These are phyloP conservation scores for Dictyostelium brefeldianum DNA, from an alignment of 78 protist species.

Conservation along the genomic window DNA sequence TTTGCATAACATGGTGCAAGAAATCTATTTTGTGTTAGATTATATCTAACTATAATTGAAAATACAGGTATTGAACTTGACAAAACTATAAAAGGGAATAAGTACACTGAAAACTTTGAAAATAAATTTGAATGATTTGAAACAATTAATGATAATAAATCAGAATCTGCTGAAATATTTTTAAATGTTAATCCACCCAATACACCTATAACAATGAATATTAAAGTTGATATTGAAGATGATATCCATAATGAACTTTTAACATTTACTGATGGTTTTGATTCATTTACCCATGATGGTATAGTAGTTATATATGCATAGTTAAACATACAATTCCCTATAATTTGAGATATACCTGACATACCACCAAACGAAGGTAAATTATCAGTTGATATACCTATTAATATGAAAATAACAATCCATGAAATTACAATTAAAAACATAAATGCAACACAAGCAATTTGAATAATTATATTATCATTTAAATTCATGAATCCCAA, in stretches of 20 bases:
- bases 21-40: constrained; percentile 51
- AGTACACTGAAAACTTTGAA: constrained; percentile 60
- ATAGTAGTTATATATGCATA: constrained; percentile 76
- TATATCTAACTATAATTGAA: constrained; percentile 73
- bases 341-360: constrained; percentile 36
- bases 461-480: constrained; percentile 78
- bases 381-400: constrained; percentile 32
- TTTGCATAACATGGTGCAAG: constrained; percentile 18
- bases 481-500: constrained; percentile 69
- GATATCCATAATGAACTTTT: constrained; percentile 36
- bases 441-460: constrained; percentile 49
- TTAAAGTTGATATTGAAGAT: constrained; percentile 11
- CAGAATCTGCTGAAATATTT: constrained; percentile 37
- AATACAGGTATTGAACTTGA: constrained; percentile 67
- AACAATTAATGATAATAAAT: constrained; percentile 46
- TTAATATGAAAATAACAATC: constrained; percentile 32
- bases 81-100: constrained; percentile 66
- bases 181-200: constrained; percentile 52
- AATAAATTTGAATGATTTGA: constrained; percentile 32
- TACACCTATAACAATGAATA: constrained; percentile 37
- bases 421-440: constrained; percentile 35
- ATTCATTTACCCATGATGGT: constrained; percentile 84
- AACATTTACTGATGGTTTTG: constrained; percentile 51
- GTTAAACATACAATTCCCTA: constrained; percentile 78
- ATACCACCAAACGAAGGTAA: constrained; percentile 39